Evolutionary conservation across 2,329 filamentous ascomycete species (phyloP).

Genomic region (Hypomyces perniciosus): DNA sequence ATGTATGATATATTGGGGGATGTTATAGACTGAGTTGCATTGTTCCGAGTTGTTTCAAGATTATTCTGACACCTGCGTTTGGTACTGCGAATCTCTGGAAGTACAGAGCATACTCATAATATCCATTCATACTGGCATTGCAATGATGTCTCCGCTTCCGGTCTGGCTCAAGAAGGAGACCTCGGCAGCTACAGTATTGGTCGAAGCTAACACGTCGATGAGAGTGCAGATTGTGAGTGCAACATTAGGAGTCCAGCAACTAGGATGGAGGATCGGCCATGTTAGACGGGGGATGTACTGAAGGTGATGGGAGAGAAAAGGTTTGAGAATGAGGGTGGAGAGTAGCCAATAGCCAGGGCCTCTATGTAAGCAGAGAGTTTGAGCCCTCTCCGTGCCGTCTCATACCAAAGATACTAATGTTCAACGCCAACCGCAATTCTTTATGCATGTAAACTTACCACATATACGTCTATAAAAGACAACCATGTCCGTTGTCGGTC

Average conservation of each 20-base stretch:
- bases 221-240: constrained; percentile 24
- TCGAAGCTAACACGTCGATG: constrained; percentile 24
- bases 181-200: constrained; percentile 25
- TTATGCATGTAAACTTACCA: constrained; percentile 33
- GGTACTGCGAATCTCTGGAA: no score
- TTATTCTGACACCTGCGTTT: no score
- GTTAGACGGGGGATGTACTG: constrained; percentile 23
- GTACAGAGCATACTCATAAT: not conserved
- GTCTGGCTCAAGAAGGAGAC: constrained; percentile 29
- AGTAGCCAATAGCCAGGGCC: constrained; percentile 11
- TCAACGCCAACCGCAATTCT: constrained; percentile 28
- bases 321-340: constrained; percentile 25
- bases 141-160: constrained; percentile 23
- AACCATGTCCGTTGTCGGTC: constrained; percentile 31
- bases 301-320: constrained; percentile 24
- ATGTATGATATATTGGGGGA: no score
- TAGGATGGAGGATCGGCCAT: constrained; percentile 22
- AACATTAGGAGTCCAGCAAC: constrained; percentile 30
- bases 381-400: not conserved
- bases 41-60: no score
- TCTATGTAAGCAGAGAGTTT: constrained; percentile 4
- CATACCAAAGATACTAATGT: not conserved
- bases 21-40: no score
- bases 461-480: constrained; percentile 34
- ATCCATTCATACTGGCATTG: not conserved